Evolutionary conservation across 2,329 filamentous ascomycete genomes (phyloP), one percentile per base, ranked within the genome.

Genomic region (Stagonosporopsis chrysanthemi): DNA sequence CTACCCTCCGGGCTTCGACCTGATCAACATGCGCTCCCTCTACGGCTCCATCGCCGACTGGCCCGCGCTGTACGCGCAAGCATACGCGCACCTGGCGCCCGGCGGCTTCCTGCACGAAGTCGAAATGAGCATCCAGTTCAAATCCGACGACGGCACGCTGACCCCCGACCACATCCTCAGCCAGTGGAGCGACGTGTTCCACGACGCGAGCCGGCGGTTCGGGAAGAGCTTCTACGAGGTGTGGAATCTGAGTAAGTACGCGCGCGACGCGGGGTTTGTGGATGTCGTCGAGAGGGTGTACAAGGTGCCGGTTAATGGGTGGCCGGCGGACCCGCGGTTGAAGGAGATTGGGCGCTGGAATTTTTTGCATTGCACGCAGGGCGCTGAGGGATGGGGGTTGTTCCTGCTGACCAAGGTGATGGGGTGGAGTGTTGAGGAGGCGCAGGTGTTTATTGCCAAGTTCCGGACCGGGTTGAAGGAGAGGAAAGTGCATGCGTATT

Each of bases 21-120:
- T 79, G 43, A 77, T 81, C 57, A 78, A 82, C 61, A 64, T 78
- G 15, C 76, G 80, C 36, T 75, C 75, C 12, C 61, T 81, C 8
- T 78, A 77, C 52, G 78, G 79, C 26, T 75, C 71, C 50, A 75
- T 82, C 15, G 68, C 72, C 2, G 76, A 80, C 51, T 81, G 79
- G 79, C 68, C 74, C 26, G 64, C 68, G n/a, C 74, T 80, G 7
- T 75, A 67, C 38, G 22, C 50, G n/a, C 67, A 75, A 51, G 61
- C 66, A 9, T 68, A 70, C 43, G 48, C 58, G 41, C 53, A 66
- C 38, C 56, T 72, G 6, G 67, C 69, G 43, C 75, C 76, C 0
- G 77, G 77, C 19, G 77, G 76, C 31, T 78, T 72, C 61, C 58
- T 79, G 29, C 75, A 79, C 58, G 67, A 77, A 42, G 69, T 76